Base-by-base conservation (phyloP, 2,329 filamentous ascomycete genomes). In the Aspergillus nomiae region DNA sequence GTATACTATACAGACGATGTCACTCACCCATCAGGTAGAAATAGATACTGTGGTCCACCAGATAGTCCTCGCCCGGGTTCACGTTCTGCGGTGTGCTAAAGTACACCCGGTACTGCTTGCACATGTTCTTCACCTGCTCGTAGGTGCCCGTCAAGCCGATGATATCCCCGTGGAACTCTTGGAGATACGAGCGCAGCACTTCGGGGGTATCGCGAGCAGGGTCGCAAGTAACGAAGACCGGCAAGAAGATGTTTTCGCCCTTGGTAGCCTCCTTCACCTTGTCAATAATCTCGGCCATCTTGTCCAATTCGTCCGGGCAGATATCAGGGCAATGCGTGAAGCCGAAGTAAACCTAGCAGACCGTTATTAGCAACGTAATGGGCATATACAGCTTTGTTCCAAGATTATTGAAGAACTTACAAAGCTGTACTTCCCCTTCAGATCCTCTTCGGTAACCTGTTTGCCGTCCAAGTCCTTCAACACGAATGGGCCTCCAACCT, bases 311-410 rank as follows among this genome's bases (percentile, higher is more conserved):
- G 75, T 99, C 95, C 38, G 95, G 95, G 83, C 95, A 99, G 76
- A 99, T 99, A 77, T 99, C 95, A 28, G 95, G 95, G 77, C 95
- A 99, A 79, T 97, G 94, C 10, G 92, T 94, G 85, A 99, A 99
- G 73, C 95, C 95, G 77, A 99, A 99, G 82, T 99, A 99, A 43
- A 98, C 89, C 92, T 95, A 64, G 30, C 21, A 14, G 30, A 51
- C 1, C 34, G 36, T 9, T 19, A 53, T 65, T 41, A 69, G 65
- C 48, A 57, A 21, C 19, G 7, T 48, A 10, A 19, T 26, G 26
- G 41, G 21, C 5, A 34, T 53, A 9, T n/a, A n/a, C 7, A 16
- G 2, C 24, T 24, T 54, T 54, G 30, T 14, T 30, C 21, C 19
- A 4, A 14, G 21, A 14, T 43, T 14, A 38, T 8, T 21, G n/a